These are phyloP conservation scores for Moesziomyces parantarcticus DNA, from an alignment of 1,284 basidiomycete species.

Conservation along the genomic window DNA sequence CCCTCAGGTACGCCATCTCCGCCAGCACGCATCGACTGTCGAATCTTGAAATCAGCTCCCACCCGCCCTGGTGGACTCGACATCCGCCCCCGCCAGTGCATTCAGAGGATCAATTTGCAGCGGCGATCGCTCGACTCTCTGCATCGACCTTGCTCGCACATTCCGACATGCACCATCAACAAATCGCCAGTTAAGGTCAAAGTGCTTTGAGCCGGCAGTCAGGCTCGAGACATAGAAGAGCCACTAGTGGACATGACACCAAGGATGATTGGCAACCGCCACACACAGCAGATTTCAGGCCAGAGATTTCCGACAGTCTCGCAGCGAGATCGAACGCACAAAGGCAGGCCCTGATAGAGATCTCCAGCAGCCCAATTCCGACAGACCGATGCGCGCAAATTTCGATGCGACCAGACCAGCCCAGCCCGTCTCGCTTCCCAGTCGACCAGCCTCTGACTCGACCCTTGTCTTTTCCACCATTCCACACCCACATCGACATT, in stretches of 20 bases:
- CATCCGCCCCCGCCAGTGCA: no score
- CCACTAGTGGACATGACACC: no score
- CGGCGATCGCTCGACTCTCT: not conserved
- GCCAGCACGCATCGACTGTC: not conserved
- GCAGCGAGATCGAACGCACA: not conserved
- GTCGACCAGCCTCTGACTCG: conserved; percentile 22
- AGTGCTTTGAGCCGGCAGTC: no score
- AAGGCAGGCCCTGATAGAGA: not conserved
- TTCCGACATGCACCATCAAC: no score
- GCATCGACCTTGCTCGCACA: no score
- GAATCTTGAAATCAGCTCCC: not conserved
- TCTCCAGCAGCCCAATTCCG: not conserved
- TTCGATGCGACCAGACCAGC: not conserved
- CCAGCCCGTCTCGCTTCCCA: not conserved
- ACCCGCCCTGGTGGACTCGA: not conserved
- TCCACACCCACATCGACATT: not conserved
- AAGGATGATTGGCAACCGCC: no score
- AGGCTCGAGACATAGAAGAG: no score
- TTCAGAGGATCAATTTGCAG: not conserved
- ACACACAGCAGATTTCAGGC: no score
- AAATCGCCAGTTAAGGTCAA: no score
- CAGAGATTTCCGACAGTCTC: no score
- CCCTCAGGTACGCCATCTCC: not conserved
- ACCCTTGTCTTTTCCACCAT: conserved; percentile 1
- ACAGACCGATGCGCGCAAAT: conserved; percentile 10